Base-by-base conservation (phyloP, 73 alveolate genomes). In the Tetrahymena malaccensis region DNA sequence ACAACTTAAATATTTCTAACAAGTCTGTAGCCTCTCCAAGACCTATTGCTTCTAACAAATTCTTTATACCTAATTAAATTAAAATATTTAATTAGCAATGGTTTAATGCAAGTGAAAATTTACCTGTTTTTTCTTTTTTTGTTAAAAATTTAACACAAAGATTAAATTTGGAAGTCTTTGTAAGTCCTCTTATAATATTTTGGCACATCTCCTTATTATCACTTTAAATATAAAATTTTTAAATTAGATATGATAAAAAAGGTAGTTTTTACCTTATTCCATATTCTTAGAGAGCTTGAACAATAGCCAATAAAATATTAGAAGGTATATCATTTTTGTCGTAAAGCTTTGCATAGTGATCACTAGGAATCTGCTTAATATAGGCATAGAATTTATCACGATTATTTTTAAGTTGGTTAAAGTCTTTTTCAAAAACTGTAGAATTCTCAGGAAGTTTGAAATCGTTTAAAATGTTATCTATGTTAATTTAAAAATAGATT, bases 381-480 rank as follows among this genome's bases (percentile, higher is more conserved):
- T 95, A 70, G 93, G 94, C 70, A 35, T 55, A 55, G 0, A 85
- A 95, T 34, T 93, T 27, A 34, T 94, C 57, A 22, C 94, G 44
- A 55, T 94, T 94, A 58, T 95, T 95, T 35, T 95, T 95, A 35
- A 95, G 84, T 22, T 94, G 25, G 33, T 89, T 89, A 93, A 85
- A 85, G 56, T 95, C 94, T 58, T 95, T 95, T 35, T 95, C 97
- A 95, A 95, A 95, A 35, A 44, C 93, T 22, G 97, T 50, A 31
- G 97, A 94, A 21, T 94, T 95, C 83, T 95, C 97, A 27, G 97
- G 97, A 15, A 85, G 84, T 50, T 85, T 38, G 56, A 43, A 55
- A 21, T 95, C 94, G 19, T 43, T 44, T 15, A 95, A 16, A 31
- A 95, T 17, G 34, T 95, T 94, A n/a, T 95, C 56, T 85, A 44